Evolutionary conservation across 129 eudicot genomes (phyloP), one percentile per base, ranked within the genome.

Genomic region (Ambrosia trifida): DNA sequence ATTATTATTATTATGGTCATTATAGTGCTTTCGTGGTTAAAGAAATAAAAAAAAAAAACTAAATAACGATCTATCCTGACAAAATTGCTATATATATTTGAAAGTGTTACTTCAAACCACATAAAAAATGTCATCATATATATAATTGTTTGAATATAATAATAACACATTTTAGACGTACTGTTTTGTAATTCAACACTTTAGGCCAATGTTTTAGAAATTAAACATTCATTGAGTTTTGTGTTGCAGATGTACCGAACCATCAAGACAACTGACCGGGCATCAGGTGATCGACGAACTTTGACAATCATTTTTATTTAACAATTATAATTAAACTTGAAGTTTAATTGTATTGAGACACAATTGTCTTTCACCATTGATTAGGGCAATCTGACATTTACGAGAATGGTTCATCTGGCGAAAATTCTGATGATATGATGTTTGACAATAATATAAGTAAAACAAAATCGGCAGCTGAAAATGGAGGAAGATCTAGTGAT

Each of bases 341-440:
- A 64, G 0, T 31, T 64, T 60, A 4, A 36, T 56, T 44, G 30
- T n/a, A 70, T 40, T 44, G 62, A 11, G 50, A 18, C 16, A 40
- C 2, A 54, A 31, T 61, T 53, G 19, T 51, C 69, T 68, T 40
- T 17, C 65, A 50, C 12, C n/a, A 58, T 61, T 12, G 64, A 68
- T 49, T 80, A 85, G 91, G 91, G 41, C 90, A 83, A 81, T 84
- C 95, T 31, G 98, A 92, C 44, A 70, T 74, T 5, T 86, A 76
- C 69, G 98, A 92, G 62, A 89, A 92, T 41, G 96, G 95, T 58
- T 92, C 98, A 13, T 87, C 98, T 0, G 98, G 95, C 7, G 98
- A 93, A 74, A 93, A 82, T 78, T 89, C 98, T 16, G 98, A 93
- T 66, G 96, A 89, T 58, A 57, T 85, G 20, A 60, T 85, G 86